These are phyloP conservation scores for Abortiporus biennis DNA, from an alignment of 1,284 basidiomycete species.

Conservation along the genomic window DNA sequence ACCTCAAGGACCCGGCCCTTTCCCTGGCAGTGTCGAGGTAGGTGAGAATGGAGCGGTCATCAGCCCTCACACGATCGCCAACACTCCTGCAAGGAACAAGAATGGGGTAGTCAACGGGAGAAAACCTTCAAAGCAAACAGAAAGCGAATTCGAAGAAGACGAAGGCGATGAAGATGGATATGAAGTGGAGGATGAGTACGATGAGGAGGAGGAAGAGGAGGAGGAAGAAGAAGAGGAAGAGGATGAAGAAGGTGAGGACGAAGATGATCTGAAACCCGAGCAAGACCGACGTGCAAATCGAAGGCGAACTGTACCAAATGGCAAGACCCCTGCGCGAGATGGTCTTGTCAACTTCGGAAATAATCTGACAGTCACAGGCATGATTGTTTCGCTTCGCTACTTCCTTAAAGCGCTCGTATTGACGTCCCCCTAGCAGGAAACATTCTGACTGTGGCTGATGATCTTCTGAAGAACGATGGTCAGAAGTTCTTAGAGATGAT, in stretches of 20 bases:
- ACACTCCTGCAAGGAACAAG: conserved; percentile 34
- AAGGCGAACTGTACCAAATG: conserved; percentile 13
- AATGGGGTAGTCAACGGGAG: conserved; percentile 39
- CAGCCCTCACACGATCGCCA: conserved; percentile 42
- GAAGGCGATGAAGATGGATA: conserved; percentile 30
- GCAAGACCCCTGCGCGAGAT: too few species aligned
- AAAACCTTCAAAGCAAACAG: conserved; percentile 38
- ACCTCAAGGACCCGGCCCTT: conserved; percentile 94
- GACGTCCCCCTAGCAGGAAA: conserved; percentile 52
- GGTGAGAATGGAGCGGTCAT: conserved; percentile 87
- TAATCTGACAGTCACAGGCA: conserved; percentile 28
- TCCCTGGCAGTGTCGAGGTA: conserved; percentile 95
- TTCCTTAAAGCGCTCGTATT: conserved; percentile 11
- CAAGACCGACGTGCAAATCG: conserved; percentile 16
- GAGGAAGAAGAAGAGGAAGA: conserved; percentile 28
- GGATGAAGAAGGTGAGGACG: conserved; percentile 19
- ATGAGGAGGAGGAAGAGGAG: conserved; percentile 27
- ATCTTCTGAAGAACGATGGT: conserved; percentile 96
- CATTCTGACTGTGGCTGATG: conserved; percentile 98
- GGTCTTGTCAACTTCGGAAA: conserved; percentile 24
- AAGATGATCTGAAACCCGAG: conserved; percentile 22
- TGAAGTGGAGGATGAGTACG: conserved; percentile 32
- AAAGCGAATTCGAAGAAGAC: conserved; percentile 64
- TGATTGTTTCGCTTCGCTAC: conserved; percentile 13
- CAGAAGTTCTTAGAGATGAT: conserved; percentile 99